These are phyloP conservation scores for Scheffersomyces lignosus DNA, from an alignment of 805 yeast genomes.

Conservation along the genomic window DNA sequence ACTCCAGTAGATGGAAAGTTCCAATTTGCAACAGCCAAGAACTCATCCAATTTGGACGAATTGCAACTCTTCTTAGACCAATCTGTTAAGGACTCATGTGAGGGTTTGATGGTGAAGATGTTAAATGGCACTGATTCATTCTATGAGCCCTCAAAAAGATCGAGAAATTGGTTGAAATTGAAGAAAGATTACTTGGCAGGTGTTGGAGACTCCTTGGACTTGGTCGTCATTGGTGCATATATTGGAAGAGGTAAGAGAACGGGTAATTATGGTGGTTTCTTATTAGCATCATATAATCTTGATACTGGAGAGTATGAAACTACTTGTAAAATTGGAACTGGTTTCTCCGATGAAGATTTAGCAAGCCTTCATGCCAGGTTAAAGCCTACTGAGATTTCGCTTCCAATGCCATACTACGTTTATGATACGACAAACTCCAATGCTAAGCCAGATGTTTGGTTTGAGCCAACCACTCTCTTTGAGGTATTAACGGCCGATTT, in stretches of 20 bases:
- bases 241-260: slow-evolving; percentile 94
- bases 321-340: slow-evolving; percentile 96
- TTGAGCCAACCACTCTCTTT: slow-evolving; percentile 80
- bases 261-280: slow-evolving; percentile 91
- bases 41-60: slow-evolving; percentile 69
- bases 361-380: slow-evolving; percentile 58
- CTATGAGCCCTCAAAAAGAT: slow-evolving; percentile 93
- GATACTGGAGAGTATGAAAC: slow-evolving; percentile 94
- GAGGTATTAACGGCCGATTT: slow-evolving; percentile 92
- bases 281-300: slow-evolving; percentile 85
- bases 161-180: slow-evolving; percentile 92
- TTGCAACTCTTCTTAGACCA: slow-evolving; percentile 84
- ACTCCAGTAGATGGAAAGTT: slow-evolving; percentile 72
- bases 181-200: slow-evolving; percentile 95
- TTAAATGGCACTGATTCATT: slow-evolving; percentile 75
- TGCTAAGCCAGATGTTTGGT: slow-evolving; percentile 91
- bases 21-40: slow-evolving; percentile 72
- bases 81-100: slow-evolving; percentile 86
- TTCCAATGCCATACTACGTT: slow-evolving; percentile 66
- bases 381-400: slow-evolving; percentile 61
- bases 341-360: slow-evolving; percentile 85
- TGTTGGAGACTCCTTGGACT: slow-evolving; percentile 91
- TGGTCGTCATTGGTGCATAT: slow-evolving; percentile 93
- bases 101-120: slow-evolving; percentile 94
- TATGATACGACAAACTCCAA: slow-evolving; percentile 60